These are phyloP conservation scores for Aureobasidium lini DNA, from an alignment of 2,329 filamentous ascomycete species.

Conservation along the genomic window DNA sequence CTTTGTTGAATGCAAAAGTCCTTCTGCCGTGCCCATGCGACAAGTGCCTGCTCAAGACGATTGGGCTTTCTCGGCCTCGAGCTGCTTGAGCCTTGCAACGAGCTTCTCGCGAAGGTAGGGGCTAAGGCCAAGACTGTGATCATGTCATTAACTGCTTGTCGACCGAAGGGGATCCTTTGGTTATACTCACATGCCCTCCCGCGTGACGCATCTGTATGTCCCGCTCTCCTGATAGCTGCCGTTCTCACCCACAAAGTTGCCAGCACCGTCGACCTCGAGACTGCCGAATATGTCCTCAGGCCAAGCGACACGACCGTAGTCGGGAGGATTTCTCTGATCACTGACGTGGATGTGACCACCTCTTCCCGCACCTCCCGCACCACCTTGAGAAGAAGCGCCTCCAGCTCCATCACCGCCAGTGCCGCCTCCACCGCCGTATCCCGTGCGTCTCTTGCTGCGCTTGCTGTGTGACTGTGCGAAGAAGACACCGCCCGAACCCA, in stretches of 20 bases:
- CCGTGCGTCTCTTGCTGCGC: slow-evolving; percentile 16
- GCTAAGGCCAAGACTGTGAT: slow-evolving; percentile 24
- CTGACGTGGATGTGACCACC: slow-evolving; percentile 59
- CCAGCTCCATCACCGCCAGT: slow-evolving; percentile 43
- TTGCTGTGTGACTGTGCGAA: slow-evolving; percentile 31
- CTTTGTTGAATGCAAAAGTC: too few relatives aligned
- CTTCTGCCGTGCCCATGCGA: too few relatives aligned
- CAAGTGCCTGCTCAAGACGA: background rate
- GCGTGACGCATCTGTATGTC: slow-evolving; percentile 54
- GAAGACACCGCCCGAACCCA: slow-evolving; percentile 45
- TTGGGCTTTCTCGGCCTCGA: slow-evolving; percentile 14
- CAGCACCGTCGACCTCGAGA: slow-evolving; percentile 52
- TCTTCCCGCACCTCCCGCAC: slow-evolving; percentile 48
- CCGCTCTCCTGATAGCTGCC: slow-evolving; percentile 55
- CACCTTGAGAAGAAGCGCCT: slow-evolving; percentile 53
- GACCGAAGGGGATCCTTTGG: too few relatives aligned
- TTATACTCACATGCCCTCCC: slow-evolving; percentile 49
- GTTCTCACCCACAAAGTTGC: slow-evolving; percentile 48
- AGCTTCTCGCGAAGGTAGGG: slow-evolving; percentile 27
- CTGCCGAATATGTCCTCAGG: slow-evolving; percentile 61
- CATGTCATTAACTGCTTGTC: slow-evolving; percentile 6
- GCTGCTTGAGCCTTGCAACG: slow-evolving; percentile 26
- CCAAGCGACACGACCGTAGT: slow-evolving; percentile 56
- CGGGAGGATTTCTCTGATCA: slow-evolving; percentile 52
- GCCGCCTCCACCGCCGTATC: slow-evolving; percentile 31